Base-by-base conservation (phyloP, 176 grass and related monocot genomes). In the Oryza meridionalis region DNA sequence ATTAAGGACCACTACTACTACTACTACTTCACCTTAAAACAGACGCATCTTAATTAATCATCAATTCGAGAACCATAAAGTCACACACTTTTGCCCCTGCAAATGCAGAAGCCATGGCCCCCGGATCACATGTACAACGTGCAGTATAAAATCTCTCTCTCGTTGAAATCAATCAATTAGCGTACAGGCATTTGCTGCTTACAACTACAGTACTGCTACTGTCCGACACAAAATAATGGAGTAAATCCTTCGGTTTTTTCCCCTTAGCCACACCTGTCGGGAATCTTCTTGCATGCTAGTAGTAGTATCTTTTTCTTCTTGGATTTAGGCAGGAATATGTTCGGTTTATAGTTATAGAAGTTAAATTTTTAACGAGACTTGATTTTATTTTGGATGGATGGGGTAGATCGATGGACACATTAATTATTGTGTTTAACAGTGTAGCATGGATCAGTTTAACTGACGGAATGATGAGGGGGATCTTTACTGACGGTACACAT, bases 41-140 rank as follows among this genome's bases (percentile, higher is more conserved):
- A 58, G 53, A 58, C 53, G 53, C 53, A 58, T 58, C 53, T 58
- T 58, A 9, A 62, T 21, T 49, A 42, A 14, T 35, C 29, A 31
- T 9, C 10, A 43, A 11, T 75, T 26, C 43, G 17, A 44, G 65
- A 62, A 32, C 25, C 25, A 49, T 27, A 51, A 50, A 73, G 19
- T 11, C 12, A 69, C 43, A 1, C 17, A 69, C 29, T 2, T 21
- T 31, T 7, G 38, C 0, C 9, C 21, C 38, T 40, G 38, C 38
- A 40, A 40, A 40, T 59, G 50, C 65, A 58, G 38, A 69, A 58
- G 45, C 27, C 17, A 31, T 43, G 79, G 24, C n/a, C 3, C 53
- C 2, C 19, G 69, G 58, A 84, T 88, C 81, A 84, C 70, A 70
- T 64, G 87, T 31, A 76, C 62, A 80, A 76, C 76, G 82, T 84